Base-by-base conservation (phyloP, 768 basidiomycete genomes). In the Pulveroboletus sp. region DNA sequence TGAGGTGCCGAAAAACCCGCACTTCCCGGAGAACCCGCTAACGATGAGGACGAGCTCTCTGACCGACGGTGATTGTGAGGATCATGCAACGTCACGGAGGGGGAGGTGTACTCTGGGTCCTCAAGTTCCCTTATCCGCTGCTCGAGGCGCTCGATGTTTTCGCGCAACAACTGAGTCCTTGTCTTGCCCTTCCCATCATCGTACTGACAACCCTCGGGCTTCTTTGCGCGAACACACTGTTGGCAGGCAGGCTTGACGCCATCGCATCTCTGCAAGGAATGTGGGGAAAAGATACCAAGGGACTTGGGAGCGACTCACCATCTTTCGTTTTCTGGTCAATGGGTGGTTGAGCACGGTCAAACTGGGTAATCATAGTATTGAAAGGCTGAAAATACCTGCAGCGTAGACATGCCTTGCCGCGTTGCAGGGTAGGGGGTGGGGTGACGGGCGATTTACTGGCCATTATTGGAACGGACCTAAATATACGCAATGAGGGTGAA, bases 111-210 rank as follows among this genome's bases (percentile, higher is more conserved):
- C 51, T 86, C 85, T 0, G 86, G 81, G 70, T 81, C 83, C 65
- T 89, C 86, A 52, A 89, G 81, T 57, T 89, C 85, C 43, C 77
- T 75, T 53, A 89, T 78, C 49, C 86, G 73, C 38, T 81, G 73
- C 64, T 90, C 86, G 48, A 89, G 80, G 32, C 81, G 81, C 37
- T 75, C 73, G 55, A 90, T 86, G 60, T 83, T 85, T 63, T 90
- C 88, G 49, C 86, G 82, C 49, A 90, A 76, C 43, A 89, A 65
- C 60, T 89, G 87, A 0, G 88, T 89, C 53, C 86, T 76, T 38
- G 86, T 89, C 72, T 89, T 89, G 42, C 85, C 85, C 71, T 85
- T 87, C 22, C 88, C 88, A 67, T 90, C 88, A 57, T 90, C 88
- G 63, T 89, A 90, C 60, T 86, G 85, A 67, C 88, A 90, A 11